These are phyloP conservation scores for Peronospora belbahrii DNA, from an alignment of 352 stramenopile species.

Conservation along the genomic window DNA sequence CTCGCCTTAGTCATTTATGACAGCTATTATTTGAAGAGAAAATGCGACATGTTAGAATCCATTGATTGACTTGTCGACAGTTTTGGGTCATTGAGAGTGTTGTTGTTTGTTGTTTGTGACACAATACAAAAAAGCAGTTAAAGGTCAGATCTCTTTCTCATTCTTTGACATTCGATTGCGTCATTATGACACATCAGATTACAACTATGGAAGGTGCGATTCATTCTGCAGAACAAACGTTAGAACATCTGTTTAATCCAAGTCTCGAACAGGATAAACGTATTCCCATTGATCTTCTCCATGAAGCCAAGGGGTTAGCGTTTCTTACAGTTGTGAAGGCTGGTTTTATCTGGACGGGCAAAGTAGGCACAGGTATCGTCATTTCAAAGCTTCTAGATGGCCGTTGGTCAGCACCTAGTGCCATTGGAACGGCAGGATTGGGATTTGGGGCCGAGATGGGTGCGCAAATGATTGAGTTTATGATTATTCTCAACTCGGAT, in stretches of 20 bases:
- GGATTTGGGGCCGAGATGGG: slow-evolving; percentile 74
- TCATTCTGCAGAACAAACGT: slow-evolving; percentile 79
- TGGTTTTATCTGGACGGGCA: slow-evolving; percentile 81
- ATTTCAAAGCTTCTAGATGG: slow-evolving; percentile 91
- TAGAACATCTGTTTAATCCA: slow-evolving; percentile 89
- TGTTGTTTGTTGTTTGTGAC: background rate
- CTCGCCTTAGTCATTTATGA: too few species aligned
- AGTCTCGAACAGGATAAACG: slow-evolving; percentile 78
- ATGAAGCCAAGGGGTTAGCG: slow-evolving; percentile 84
- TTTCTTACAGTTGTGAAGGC: slow-evolving; percentile 91
- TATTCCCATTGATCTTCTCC: slow-evolving; percentile 87
- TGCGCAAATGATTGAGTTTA: slow-evolving; percentile 79
- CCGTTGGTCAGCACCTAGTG: slow-evolving; percentile 91
- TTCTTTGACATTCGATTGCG: background rate
- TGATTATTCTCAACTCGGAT: slow-evolving; percentile 92
- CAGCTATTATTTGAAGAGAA: too few species aligned
- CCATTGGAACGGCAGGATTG: slow-evolving; percentile 90
- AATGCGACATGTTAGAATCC: slow-evolving; percentile 18
- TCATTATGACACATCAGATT: slow-evolving; percentile 68
- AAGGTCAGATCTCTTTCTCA: background rate
- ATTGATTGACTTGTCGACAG: background rate
- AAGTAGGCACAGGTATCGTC: slow-evolving; percentile 88
- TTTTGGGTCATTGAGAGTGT: too few species aligned
- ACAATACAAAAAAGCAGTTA: slow-evolving; percentile 7
- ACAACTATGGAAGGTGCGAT: slow-evolving; percentile 89